These are phyloP conservation scores for Diversispora epigaea DNA, from an alignment of 192 early-diverging fungal genomes.

Conservation along the genomic window DNA sequence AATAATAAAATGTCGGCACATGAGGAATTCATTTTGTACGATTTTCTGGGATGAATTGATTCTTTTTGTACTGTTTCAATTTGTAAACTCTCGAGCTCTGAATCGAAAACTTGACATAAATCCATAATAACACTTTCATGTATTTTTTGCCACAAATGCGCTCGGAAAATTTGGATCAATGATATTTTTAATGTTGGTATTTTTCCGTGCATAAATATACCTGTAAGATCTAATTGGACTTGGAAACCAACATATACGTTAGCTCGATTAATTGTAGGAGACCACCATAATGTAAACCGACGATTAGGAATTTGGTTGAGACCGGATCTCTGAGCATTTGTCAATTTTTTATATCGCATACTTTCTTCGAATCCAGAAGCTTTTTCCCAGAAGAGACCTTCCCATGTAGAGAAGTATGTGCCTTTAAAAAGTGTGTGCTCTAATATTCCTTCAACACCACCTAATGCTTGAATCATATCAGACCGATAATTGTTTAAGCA, in stretches of 20 bases:
- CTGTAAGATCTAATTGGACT: conserved; percentile 98
- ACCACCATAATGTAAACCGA: conserved; percentile 99
- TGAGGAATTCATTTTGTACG: conserved; percentile 98
- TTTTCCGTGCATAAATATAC: conserved; percentile 99
- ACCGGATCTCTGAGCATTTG: conserved; percentile 96
- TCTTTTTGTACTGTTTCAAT: conserved; percentile 99
- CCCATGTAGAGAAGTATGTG: conserved; percentile 98
- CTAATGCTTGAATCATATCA: conserved; percentile 98
- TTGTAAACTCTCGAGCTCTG: conserved; percentile 94
- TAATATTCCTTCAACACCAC: conserved; percentile 97
- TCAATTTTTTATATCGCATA: conserved; percentile 97
- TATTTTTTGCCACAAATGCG: conserved; percentile 31
- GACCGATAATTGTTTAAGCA: conserved; percentile 97
- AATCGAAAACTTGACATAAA: conserved; percentile 90
- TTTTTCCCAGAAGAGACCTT: conserved; percentile 49
- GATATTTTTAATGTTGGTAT: conserved; percentile 99
- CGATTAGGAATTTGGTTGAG: conserved; percentile 99
- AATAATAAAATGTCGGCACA: conserved; percentile 94
- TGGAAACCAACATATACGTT: conserved; percentile 99
- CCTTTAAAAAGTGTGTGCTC: conserved; percentile 99
- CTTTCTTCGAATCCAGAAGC: conserved; percentile 72
- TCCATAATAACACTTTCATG: conserved; percentile 37
- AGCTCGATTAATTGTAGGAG: conserved; percentile 95
- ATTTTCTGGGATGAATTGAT: conserved; percentile 98
- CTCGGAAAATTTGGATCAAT: conserved; percentile 92